A percentile compares a stretch with the other conserved stretches of the same genome.
phyloP scores from a whole-genome alignment of 345 rosid genomes.

The Nasturtium officinale region DNA sequence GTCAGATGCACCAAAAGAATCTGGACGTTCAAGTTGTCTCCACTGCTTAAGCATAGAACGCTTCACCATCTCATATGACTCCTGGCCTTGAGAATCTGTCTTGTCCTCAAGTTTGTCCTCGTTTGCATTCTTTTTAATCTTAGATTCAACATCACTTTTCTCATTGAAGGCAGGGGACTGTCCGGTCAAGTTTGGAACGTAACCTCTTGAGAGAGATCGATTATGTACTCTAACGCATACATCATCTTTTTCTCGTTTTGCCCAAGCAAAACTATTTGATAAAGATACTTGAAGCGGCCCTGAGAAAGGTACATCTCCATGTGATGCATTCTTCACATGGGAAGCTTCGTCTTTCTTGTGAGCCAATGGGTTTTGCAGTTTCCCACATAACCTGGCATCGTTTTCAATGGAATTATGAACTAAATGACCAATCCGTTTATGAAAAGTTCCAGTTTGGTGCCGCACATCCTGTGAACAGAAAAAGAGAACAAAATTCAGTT shows the following conservation, averaged over 20 bases:
- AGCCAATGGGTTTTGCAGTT: conserved; percentile 50
- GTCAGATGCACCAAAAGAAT: conserved; percentile 84
- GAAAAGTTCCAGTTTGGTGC: conserved; percentile 45
- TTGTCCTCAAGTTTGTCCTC: conserved; percentile 45
- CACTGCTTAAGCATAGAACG: conserved; percentile 65
- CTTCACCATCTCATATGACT: conserved; percentile 59
- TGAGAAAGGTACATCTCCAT: conserved; percentile 85
- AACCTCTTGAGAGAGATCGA: conserved; percentile 70
- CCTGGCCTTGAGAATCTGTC: conserved; percentile 58
- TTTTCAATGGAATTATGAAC: conserved; percentile 39
- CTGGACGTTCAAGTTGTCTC: conserved; percentile 79
- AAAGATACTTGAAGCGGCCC: conserved; percentile 83
- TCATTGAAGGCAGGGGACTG: conserved; percentile 50
- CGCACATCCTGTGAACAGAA: conserved; percentile 58
- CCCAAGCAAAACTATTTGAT: conserved; percentile 97
- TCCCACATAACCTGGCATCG: conserved; percentile 46
- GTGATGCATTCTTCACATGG: conserved; percentile 86
- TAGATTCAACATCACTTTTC: conserved; percentile 51
- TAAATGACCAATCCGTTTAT: conserved; percentile 43
- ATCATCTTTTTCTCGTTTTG: conserved; percentile 71
- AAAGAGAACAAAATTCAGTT: conserved; percentile 13
- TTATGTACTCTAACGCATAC: conserved; percentile 52
- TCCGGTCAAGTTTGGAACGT: conserved; percentile 53
- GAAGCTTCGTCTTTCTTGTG: conserved; percentile 59
- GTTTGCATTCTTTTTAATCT: conserved; percentile 45